A percentile compares a stretch with the other conserved stretches of the same genome.
Conservation (phyloP, 371 early-diverging fungal genomes). For the Massospora cicadina region DNA sequence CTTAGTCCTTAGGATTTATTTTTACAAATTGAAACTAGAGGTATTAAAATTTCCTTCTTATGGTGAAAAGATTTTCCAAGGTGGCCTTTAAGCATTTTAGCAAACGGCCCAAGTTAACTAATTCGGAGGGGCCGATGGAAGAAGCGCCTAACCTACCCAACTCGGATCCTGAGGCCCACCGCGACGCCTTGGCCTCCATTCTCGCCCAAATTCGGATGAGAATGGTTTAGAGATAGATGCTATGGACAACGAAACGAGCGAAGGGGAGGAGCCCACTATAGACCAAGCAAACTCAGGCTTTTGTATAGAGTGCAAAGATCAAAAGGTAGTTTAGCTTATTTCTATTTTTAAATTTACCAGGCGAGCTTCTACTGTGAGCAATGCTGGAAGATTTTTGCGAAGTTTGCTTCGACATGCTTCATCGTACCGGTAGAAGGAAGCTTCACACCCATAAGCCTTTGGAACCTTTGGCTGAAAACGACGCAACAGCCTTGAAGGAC, state of each 20-base stretch:
- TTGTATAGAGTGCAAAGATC: constrained; percentile 85
- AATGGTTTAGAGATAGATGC: not conserved
- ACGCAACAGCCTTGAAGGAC: not conserved
- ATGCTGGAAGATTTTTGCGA: constrained; percentile 77
- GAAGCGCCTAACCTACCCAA: not conserved
- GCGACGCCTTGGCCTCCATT: not conserved
- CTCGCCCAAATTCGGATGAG: not conserved
- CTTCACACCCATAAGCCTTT: constrained; percentile 30
- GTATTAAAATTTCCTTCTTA: no score
- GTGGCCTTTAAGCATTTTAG: not conserved
- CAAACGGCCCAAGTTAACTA: not conserved
- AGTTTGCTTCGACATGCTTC: constrained; percentile 71
- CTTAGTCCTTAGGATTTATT: no score
- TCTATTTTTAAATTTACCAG: constrained; percentile 14
- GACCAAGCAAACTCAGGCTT: constrained; percentile 31
- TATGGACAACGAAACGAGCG: constrained; percentile 7
- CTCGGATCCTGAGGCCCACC: not conserved
- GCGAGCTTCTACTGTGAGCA: constrained; percentile 46
- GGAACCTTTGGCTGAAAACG: constrained; percentile 9
- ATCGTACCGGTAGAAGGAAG: constrained; percentile 66
- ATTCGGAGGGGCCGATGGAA: not conserved
- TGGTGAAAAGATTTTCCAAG: no score
- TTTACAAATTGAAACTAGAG: no score
- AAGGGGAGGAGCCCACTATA: constrained; percentile 13
- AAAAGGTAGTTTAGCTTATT: constrained; percentile 20